A percentile compares a stretch with the other conserved stretches of the same genome.
Evolutionary conservation across 2,329 filamentous ascomycete genomes (phyloP).

Genomic region (Fusarium sp.): DNA sequence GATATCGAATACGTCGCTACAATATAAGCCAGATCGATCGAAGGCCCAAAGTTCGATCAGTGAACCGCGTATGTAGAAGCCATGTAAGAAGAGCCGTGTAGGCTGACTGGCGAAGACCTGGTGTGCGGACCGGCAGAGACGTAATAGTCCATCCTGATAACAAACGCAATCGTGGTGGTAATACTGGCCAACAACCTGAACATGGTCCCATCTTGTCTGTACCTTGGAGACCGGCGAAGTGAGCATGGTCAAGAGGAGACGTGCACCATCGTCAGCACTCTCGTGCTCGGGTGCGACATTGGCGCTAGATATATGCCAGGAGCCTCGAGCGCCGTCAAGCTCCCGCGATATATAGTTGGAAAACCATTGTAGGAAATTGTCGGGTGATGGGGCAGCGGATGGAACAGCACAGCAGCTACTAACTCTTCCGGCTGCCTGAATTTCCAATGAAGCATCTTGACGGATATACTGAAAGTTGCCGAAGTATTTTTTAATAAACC

Average conservation of each 20-base stretch:
- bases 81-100: slow-evolving; percentile 50
- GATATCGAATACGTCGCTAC: slow-evolving; percentile 45
- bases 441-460: slow-evolving; percentile 21
- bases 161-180: slow-evolving; percentile 1
- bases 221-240: slow-evolving; percentile 4
- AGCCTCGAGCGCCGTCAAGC: slow-evolving; percentile 21
- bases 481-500: slow-evolving; percentile 30
- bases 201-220: slow-evolving; percentile 18
- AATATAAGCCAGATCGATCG: slow-evolving; percentile 50
- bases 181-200: slow-evolving; percentile 31
- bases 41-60: slow-evolving; percentile 49
- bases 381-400: slow-evolving; percentile 20
- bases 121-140: slow-evolving; percentile 29
- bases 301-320: slow-evolving; percentile 12
- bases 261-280: slow-evolving; percentile 1
- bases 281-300: background rate
- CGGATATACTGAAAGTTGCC: slow-evolving; percentile 16
- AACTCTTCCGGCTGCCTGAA: background rate
- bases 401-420: slow-evolving; percentile 17
- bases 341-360: slow-evolving; percentile 16
- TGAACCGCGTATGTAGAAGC: slow-evolving; percentile 48
- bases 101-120: slow-evolving; percentile 47
- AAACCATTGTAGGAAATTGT: slow-evolving; percentile 34
- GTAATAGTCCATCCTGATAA: slow-evolving; percentile 29
- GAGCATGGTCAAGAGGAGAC: slow-evolving; percentile 11